Percentiles rank a stretch among this genome's conserved stretches.
Evolutionary conservation across 768 basidiomycete genomes (phyloP).

Genomic region (Pisolithus orientalis): DNA sequence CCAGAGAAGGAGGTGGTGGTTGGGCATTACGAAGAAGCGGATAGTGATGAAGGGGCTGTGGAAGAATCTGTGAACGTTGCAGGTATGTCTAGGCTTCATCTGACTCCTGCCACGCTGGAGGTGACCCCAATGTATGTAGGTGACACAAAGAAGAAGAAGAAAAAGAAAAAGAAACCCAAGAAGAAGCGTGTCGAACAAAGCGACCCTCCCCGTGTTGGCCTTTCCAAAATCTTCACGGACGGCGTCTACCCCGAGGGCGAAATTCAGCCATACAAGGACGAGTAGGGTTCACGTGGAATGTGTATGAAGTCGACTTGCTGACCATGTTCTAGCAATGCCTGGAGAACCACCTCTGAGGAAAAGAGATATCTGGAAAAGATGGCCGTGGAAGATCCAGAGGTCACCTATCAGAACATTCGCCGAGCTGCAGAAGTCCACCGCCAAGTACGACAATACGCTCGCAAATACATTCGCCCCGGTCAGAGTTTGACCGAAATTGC

Average conservation of each 20-base stretch:
- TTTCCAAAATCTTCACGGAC: slow-evolving; percentile 82
- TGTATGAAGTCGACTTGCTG: neutral
- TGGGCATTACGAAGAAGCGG: slow-evolving; percentile 20
- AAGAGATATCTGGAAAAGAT: slow-evolving; percentile 76
- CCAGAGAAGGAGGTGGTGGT: slow-evolving; percentile 9
- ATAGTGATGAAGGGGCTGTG: slow-evolving; percentile 27
- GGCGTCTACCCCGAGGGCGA: slow-evolving; percentile 92
- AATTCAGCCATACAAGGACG: slow-evolving; percentile 84
- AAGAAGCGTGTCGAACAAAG: slow-evolving; percentile 77
- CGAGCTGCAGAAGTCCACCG: slow-evolving; percentile 95
- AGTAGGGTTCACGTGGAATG: slow-evolving; percentile 47
- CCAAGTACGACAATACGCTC: slow-evolving; percentile 78
- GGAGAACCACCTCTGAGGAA: slow-evolving; percentile 88
- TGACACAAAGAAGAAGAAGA: slow-evolving; percentile 71
- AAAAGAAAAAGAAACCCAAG: slow-evolving; percentile 93
- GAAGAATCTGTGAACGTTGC: slow-evolving; percentile 15
- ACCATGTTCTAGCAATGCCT: slow-evolving; percentile 60
- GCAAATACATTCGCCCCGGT: slow-evolving; percentile 81
- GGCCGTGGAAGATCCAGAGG: slow-evolving; percentile 71
- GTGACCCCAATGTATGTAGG: neutral
- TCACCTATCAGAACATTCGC: slow-evolving; percentile 85
- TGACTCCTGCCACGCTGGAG: neutral
- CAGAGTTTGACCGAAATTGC: slow-evolving; percentile 94
- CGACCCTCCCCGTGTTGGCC: slow-evolving; percentile 86
- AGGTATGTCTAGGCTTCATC: slow-evolving; percentile 20